A percentile compares a stretch with the other conserved stretches of the same genome.
Conservation (phyloP, 768 basidiomycete genomes). For the Mrakia hoshinonis region DNA sequence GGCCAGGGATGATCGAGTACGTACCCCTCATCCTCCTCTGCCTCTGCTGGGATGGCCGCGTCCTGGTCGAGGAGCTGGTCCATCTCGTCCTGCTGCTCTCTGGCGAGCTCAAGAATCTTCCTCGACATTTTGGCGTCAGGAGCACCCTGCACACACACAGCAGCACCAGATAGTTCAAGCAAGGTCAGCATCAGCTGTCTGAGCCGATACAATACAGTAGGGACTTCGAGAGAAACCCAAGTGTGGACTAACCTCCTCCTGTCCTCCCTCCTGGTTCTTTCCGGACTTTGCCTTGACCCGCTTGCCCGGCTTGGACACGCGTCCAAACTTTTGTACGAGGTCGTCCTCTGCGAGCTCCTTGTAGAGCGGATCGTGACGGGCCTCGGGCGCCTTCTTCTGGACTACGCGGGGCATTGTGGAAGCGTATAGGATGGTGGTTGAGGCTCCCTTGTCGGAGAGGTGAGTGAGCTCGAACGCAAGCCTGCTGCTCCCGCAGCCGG, state of each 20-base stretch:
- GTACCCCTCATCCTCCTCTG: conserved; percentile 37
- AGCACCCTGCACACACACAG: conserved; percentile 27
- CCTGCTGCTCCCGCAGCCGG: too few species aligned
- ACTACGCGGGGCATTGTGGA: conserved; percentile 12
- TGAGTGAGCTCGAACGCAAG: too few species aligned
- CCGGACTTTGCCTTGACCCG: conserved; percentile 39
- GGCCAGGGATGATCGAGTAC: conserved; percentile 17
- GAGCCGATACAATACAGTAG: not conserved
- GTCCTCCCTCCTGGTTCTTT: conserved; percentile 48
- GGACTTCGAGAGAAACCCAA: not conserved
- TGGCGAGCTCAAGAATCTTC: conserved; percentile 83
- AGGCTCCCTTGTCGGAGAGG: too few species aligned
- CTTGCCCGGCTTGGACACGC: conserved; percentile 52
- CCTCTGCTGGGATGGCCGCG: conserved; percentile 27
- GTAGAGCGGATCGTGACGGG: conserved; percentile 75
- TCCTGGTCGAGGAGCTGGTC: conserved; percentile 41
- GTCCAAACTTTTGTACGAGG: conserved; percentile 62
- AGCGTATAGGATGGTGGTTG: not conserved
- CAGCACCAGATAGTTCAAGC: too few species aligned
- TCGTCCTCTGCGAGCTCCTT: conserved; percentile 76
- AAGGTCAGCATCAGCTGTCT: not conserved
- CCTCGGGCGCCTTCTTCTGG: conserved; percentile 12
- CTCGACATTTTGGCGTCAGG: conserved; percentile 52
- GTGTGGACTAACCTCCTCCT: conserved; percentile 49
- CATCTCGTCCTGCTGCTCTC: conserved; percentile 85